Evolutionary conservation across 495 filamentous ascomycete species (phyloP), one percentile per base, ranked within the genome.

Genomic region (Tuber microsphaerosporum): DNA sequence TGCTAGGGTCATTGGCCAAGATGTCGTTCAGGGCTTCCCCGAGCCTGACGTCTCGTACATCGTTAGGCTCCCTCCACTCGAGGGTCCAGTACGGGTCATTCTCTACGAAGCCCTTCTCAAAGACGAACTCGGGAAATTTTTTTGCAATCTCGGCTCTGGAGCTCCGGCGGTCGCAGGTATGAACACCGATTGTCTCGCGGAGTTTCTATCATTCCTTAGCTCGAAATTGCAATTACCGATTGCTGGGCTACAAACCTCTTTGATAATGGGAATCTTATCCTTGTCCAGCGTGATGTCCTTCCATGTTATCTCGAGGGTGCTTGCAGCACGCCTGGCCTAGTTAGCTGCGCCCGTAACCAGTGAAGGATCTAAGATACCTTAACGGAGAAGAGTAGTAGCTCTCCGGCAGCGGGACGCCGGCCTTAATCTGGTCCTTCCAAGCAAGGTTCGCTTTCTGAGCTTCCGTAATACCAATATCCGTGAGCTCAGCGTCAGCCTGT

Each of bases 141-240:
- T 81, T 69, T 8, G 84, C 80, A 77, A 97, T 93, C 74, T 86
- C 88, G 5, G 85, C 84, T 71, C 87, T 87, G 41, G 77, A 86
- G 72, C 86, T 86, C 2, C 93, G 87, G 20, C 90, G 88, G 82
- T 97, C 92, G 83, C 93, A 97, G 12, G 93, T 94, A 81, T 95
- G 93, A 69, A 90, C 86, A 69, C 89, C 89, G 74, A 94, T 88
- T 1, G 87, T 85, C 79, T 97, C 93, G 69, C 93, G 88, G 75
- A 94, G 51, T 71, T 73, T 69, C 80, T 82, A 45, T 48, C 20
- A 26, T 34, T 5, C 8, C 12, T 74, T 22, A 76, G 71, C n/a
- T 88, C 87, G 82, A 92, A 91, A 83, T 91, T 93, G 20, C 90
- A 90, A 65, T 88, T 84, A 70, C 87, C 87, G 73, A 92, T 88